These are phyloP conservation scores for Cicer bijugum DNA, from an alignment of 306 rosid species.

Conservation along the genomic window DNA sequence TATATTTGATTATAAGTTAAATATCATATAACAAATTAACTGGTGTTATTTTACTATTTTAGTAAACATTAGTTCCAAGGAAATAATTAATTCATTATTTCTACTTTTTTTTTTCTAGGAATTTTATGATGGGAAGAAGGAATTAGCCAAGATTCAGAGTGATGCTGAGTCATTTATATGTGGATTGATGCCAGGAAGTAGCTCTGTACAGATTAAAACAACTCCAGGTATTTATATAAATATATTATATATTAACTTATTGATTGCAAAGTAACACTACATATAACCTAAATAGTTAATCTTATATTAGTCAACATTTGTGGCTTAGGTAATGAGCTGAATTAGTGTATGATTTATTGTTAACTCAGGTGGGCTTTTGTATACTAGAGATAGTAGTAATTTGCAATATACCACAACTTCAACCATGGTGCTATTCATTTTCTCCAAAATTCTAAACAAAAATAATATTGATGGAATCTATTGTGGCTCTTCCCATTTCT, in stretches of 20 bases:
- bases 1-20: background rate
- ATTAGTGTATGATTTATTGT: background rate
- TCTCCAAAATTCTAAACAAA: constrained; percentile 57
- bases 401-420: constrained; percentile 74
- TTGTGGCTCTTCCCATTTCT: constrained; percentile 66
- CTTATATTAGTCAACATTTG: background rate
- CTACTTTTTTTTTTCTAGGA: constrained; percentile 49
- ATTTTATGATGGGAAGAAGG: constrained; percentile 62
- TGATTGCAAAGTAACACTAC: background rate
- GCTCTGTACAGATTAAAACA: constrained; percentile 60
- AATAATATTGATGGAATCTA: constrained; percentile 57
- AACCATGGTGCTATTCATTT: constrained; percentile 66
- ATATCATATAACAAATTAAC: background rate
- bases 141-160: constrained; percentile 59
- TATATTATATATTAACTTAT: background rate
- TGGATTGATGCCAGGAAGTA: constrained; percentile 77
- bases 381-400: constrained; percentile 68
- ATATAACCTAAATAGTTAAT: background rate
- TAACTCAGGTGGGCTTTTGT: constrained; percentile 76
- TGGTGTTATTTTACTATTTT: background rate
- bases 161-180: constrained; percentile 72
- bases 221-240: constrained; percentile 62
- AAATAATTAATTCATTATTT: background rate
- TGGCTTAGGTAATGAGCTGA: background rate
- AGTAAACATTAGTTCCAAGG: background rate